Evolutionary conservation across 352 stramenopile species (phyloP).

Genomic region (Phytophthora colocasiae): DNA sequence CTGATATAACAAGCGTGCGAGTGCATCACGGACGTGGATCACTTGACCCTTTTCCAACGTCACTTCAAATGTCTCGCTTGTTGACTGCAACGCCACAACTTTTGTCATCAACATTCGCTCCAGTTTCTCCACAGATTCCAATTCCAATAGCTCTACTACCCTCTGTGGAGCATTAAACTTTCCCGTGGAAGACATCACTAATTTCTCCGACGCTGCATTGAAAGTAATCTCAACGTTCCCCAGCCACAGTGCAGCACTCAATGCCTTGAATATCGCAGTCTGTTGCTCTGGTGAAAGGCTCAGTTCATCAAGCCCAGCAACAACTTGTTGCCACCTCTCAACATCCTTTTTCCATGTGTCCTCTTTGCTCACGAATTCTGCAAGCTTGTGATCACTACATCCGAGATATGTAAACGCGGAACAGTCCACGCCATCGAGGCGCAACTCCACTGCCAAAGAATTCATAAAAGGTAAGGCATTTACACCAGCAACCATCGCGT

Average conservation of each 20-base stretch:
- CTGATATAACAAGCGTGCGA: constrained; percentile 70
- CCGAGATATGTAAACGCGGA: constrained; percentile 64
- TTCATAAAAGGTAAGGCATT: constrained; percentile 50
- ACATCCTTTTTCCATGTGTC: constrained; percentile 65
- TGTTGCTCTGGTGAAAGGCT: constrained; percentile 47
- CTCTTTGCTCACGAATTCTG: constrained; percentile 33
- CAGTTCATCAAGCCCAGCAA: constrained; percentile 56
- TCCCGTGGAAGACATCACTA: constrained; percentile 36
- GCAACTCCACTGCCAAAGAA: constrained; percentile 47
- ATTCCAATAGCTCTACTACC: constrained; percentile 45
- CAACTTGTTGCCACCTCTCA: constrained; percentile 70
- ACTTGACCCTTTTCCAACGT: constrained; percentile 56
- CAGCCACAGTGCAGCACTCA: constrained; percentile 78
- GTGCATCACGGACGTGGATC: constrained; percentile 54
- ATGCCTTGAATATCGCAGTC: constrained; percentile 60
- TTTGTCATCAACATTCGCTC: constrained; percentile 59
- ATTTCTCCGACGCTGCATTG: constrained; percentile 17
- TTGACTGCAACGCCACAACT: constrained; percentile 51
- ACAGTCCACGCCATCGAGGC: constrained; percentile 43
- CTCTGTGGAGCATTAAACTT: constrained; percentile 20
- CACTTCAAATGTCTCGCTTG: constrained; percentile 63
- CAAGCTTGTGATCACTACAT: constrained; percentile 41
- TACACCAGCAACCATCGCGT: constrained; percentile 66
- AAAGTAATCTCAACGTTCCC: constrained; percentile 68
- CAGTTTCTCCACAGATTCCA: constrained; percentile 37